Conservation (phyloP, 2,329 filamentous ascomycete species). For the Penicillium sp. region DNA sequence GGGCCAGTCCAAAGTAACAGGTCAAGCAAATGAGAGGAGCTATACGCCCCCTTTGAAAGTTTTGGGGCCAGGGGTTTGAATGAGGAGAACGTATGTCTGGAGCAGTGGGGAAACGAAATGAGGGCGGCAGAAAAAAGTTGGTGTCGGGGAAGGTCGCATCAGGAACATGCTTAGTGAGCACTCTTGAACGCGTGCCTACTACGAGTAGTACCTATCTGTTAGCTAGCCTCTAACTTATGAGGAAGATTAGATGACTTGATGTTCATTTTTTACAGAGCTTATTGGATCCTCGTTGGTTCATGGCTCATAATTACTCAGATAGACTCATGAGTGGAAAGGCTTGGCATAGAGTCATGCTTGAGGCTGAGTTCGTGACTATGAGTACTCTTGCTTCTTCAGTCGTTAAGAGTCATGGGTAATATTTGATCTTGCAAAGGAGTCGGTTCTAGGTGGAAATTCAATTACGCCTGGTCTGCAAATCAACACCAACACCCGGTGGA, state of each 20-base stretch:
- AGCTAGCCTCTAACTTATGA: not conserved
- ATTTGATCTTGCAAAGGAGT: not conserved
- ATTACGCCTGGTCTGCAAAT: conserved; percentile 25
- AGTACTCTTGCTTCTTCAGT: conserved; percentile 1
- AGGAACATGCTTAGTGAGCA: conserved; percentile 28
- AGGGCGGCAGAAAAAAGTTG: conserved; percentile 29
- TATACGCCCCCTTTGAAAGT: conserved; percentile 9
- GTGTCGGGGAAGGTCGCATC: not conserved
- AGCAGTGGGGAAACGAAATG: conserved; percentile 20
- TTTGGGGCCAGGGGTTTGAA: conserved; percentile 6
- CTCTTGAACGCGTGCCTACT: not conserved
- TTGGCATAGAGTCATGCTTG: conserved; percentile 11
- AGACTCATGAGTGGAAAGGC: not conserved
- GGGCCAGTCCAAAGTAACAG: conserved; percentile 2
- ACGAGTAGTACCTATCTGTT: not conserved
- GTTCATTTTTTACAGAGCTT: not conserved
- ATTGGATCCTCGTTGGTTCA: not conserved
- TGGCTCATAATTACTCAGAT: conserved; percentile 18
- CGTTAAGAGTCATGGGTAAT: conserved; percentile 8
- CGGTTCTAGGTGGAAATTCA: conserved; percentile 24
- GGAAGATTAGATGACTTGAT: not conserved
- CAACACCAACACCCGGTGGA: conserved; percentile 43
- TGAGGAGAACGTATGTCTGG: conserved; percentile 14
- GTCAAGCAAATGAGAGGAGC: conserved; percentile 17
- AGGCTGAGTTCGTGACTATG: not conserved